These are phyloP conservation scores for Carallia pectinifolia DNA, from an alignment of 345 rosid species.

Conservation along the genomic window DNA sequence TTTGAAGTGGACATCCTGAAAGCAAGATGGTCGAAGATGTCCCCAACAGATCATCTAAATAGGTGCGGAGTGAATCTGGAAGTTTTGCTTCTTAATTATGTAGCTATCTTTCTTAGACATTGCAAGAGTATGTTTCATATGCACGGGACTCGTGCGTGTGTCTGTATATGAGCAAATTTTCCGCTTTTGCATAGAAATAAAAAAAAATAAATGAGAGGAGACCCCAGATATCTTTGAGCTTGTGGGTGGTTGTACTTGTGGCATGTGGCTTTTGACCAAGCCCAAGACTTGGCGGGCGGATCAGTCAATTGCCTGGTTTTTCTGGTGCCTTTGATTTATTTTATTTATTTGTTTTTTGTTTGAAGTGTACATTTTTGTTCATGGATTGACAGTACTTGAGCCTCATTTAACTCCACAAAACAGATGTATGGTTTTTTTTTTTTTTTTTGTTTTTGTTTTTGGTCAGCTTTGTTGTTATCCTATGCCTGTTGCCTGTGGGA, in stretches of 20 bases:
- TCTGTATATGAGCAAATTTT: slow-evolving; percentile 16
- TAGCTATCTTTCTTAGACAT: background rate
- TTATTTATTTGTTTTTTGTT: background rate
- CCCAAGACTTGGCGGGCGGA: background rate
- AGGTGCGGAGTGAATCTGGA: slow-evolving; percentile 7
- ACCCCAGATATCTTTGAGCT: slow-evolving; percentile 25
- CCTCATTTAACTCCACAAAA: too few relatives aligned
- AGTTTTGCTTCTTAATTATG: background rate
- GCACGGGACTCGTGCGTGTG: slow-evolving; percentile 14
- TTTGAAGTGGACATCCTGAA: slow-evolving; percentile 17
- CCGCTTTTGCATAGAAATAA: slow-evolving; percentile 30
- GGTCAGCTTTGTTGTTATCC: too few relatives aligned
- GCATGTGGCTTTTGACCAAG: background rate
- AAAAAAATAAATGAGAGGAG: slow-evolving; percentile 1
- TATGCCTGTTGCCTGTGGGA: too few relatives aligned
- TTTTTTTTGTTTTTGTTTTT: too few relatives aligned
- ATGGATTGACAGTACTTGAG: too few relatives aligned
- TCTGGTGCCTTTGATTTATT: background rate
- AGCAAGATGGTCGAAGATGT: slow-evolving; percentile 13
- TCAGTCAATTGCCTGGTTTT: slow-evolving; percentile 2
- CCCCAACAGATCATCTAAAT: slow-evolving; percentile 2
- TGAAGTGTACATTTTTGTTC: background rate
- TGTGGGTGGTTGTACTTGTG: slow-evolving; percentile 9
- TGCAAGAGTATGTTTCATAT: slow-evolving; percentile 11
- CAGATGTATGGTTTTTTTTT: too few relatives aligned